phyloP scores from a whole-genome alignment of 495 filamentous ascomycete species.

The Annulohypoxylon nitens region DNA sequence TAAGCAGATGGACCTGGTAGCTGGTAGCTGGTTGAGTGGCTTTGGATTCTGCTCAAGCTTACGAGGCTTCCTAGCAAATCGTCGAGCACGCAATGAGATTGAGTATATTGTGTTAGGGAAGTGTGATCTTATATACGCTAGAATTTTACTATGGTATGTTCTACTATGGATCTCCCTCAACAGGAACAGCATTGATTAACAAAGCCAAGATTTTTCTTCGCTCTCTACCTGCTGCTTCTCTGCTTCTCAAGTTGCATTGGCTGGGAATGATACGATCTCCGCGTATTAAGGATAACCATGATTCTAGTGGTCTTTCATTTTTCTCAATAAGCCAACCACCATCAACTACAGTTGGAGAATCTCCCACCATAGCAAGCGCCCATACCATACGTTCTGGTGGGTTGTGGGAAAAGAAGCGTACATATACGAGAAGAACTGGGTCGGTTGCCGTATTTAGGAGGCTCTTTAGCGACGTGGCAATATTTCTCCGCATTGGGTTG shows the following conservation, averaged over 20 bases:
- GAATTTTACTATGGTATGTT: not conserved
- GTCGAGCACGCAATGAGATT: not conserved
- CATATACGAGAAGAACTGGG: not conserved
- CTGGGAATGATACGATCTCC: not conserved
- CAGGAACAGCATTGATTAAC: not conserved
- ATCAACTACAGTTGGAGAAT: too few species aligned
- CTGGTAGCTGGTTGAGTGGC: not conserved
- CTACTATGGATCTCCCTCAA: not conserved
- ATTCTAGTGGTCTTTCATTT: not conserved
- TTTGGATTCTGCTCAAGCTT: not conserved
- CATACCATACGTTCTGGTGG: not conserved
- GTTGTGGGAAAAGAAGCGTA: not conserved
- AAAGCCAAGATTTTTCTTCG: not conserved
- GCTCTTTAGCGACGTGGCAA: conserved; percentile 13
- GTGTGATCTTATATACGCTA: not conserved
- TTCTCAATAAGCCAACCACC: not conserved
- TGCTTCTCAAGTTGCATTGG: not conserved
- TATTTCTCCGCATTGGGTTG: conserved; percentile 6
- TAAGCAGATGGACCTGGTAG: too few species aligned
- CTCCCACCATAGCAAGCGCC: not conserved
- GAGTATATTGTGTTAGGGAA: not conserved
- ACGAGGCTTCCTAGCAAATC: not conserved
- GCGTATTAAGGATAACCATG: not conserved
- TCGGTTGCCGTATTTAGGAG: conserved; percentile 1
- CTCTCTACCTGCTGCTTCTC: not conserved